Evolutionary conservation across 768 basidiomycete species (phyloP), one percentile per base, ranked within the genome.

Genomic region (Amanita muscaria): DNA sequence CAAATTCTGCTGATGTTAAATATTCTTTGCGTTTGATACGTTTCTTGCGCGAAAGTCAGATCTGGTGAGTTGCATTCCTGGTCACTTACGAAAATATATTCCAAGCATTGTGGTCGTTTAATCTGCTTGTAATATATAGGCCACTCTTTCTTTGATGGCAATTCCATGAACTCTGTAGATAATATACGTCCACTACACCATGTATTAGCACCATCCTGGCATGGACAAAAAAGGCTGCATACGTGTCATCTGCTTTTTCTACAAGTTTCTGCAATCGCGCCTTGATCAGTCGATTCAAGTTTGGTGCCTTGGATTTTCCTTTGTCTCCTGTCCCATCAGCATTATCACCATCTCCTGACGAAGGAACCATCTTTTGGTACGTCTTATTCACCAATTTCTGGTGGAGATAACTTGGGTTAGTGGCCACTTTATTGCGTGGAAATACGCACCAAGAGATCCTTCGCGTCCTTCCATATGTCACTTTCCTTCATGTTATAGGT

Each of bases 1-100:
- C 82, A 56, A 93, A 94, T 19, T 84, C 81, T 3, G 73, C 67
- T 4, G 76, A 65, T 2, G 69, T 74, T 16, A 58, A 55, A 57
- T 94, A 97, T 52, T 85, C 81, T 58, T 89, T 86, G 46, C 77
- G 77, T 56, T 88, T 83, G 51, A 94, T 67, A 39, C 76, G 78
- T 76, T 80, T 83, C 92, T 97, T 53, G 22, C 24, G 15, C 19
- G 12, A 51, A 19, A n/a, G 31, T 51, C 5, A 54, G 46, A 33
- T 33, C 46, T 40, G 49, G 42, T 36, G 33, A 29, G 40, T n/a
- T 4, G 5, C 12, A 39, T 42, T 40, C 10, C 36, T 15, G 43
- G 12, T 16, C 10, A 70, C 86, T 40, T 52, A 89, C 88, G 43
- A 79, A 79, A 45, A 91, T 80, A 48, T 74, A 76, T 49, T 86